Base-by-base conservation (phyloP, 2,329 filamentous ascomycete species). In the Fusarium secorum region DNA sequence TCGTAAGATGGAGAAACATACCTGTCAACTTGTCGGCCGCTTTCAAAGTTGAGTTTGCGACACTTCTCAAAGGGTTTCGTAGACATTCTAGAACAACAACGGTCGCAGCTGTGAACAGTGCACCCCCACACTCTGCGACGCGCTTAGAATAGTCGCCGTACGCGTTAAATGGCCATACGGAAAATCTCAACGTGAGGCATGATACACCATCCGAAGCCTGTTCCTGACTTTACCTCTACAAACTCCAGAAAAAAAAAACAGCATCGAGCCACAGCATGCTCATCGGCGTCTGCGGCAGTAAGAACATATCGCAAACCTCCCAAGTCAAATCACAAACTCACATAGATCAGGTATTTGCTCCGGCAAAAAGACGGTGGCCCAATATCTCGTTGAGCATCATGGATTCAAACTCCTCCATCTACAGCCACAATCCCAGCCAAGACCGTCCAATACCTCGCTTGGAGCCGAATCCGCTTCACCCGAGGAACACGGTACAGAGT, bases 301-400 rank as follows among this genome's bases (percentile, higher is more conserved):
- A 78, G 81, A 69, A 17, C 8, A 33, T 49, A 45, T 26, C 46
- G 20, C 38, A 46, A 39, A 18, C 28, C 57, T 58, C 48, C 20
- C 28, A 60, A 15, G 20, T 38, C 30, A 57, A 51, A 8, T 53
- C 55, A 32, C 36, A 49, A 44, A 66, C 70, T 73, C 60, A 70
- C 61, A 55, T 26, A 51, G 41, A 26, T 28, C 77, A 96, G 95
- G 93, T 77, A 95, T 98, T 76, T 98, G 95, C 83, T 91, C 95
- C 52, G 96, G 96, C 77, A 98, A 98, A 84, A 91, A 90, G 78
- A 93, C 94, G 14, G 93, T 98, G 71, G 94, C 94, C 63, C 89
- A 93, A 59, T 98, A 97, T 79, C 88, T 99, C 13, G 89, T 95
- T 71, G 88, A 94, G 70, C 89, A 95, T 71, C 92, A 98, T 81